Percentiles rank a stretch among this genome's conserved stretches.
phyloP scores from a whole-genome alignment of 495 filamentous ascomycete species.

The Cryomyces minteri region DNA sequence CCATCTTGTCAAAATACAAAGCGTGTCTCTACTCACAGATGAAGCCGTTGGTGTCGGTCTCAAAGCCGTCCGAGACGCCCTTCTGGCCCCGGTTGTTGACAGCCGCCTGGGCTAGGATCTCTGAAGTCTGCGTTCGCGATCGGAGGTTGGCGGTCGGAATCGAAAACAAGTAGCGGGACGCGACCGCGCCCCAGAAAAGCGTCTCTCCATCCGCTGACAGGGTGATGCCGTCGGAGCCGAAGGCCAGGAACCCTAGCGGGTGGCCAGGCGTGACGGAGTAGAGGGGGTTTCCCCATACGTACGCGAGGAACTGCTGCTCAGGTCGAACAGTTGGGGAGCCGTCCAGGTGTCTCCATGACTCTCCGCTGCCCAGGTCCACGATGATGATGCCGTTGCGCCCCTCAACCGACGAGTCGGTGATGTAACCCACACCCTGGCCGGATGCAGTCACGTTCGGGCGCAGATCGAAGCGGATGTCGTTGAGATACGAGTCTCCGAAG shows the following conservation, averaged over 20 bases:
- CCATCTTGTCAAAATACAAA: too few relatives aligned
- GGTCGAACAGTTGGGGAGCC: conserved; percentile 16
- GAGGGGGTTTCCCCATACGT: conserved; percentile 23
- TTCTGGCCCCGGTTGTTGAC: conserved; percentile 11
- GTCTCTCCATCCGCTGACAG: conserved; percentile 20
- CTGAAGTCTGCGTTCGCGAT: conserved; percentile 4
- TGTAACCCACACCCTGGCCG: conserved; percentile 26
- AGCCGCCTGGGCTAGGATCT: conserved; percentile 13
- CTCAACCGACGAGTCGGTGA: conserved; percentile 25
- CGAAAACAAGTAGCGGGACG: conserved; percentile 15
- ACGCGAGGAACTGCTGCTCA: conserved; percentile 21
- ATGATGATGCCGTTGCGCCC: conserved; percentile 27
- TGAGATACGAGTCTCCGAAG: conserved; percentile 25
- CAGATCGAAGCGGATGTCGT: conserved; percentile 29
- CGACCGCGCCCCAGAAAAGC: conserved; percentile 19
- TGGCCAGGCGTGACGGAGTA: conserved; percentile 12
- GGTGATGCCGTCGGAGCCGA: conserved; percentile 24
- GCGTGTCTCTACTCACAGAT: conserved; percentile 12
- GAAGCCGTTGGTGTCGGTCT: conserved; percentile 20
- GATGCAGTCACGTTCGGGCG: conserved; percentile 14
- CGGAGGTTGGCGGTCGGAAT: conserved; percentile 19
- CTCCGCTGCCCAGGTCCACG: conserved; percentile 26
- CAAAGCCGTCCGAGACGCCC: conserved; percentile 18
- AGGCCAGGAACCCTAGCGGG: conserved; percentile 12
- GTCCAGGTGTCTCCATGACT: conserved; percentile 27